Evolutionary conservation across 1,284 basidiomycete species (phyloP), one percentile per base, ranked within the genome.

Genomic region (Ganoderma meredithae): DNA sequence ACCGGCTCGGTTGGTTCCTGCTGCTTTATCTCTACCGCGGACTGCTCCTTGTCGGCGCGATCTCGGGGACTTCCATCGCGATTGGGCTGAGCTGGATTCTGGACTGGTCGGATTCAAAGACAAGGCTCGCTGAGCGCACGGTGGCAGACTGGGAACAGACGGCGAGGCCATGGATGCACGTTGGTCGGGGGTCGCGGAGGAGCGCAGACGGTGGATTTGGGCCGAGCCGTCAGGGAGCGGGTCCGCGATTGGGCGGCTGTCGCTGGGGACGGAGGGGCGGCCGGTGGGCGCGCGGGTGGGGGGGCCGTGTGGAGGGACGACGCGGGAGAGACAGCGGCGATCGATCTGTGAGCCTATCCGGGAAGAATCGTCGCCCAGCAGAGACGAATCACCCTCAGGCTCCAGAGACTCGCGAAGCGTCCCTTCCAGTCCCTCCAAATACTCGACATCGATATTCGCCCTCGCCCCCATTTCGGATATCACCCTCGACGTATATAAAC

Each of bases 341-440:
- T 79, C 78, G 82, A 79, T 83, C 73, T 85, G 83, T 75, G 84
- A 85, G 76, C 82, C 86, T 68, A 88, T 88, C 76, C 77, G 79
- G 74, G 87, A 88, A 73, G 82, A 83, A 74, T 78, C 69, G 60
- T 70, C 70, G 67, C 65, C 74, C 17, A 67, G 69, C 62, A 66
- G 68, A 66, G 62, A 67, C 60, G 72, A 63, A 63, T 64, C 67
- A 17, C 55, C 63, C 41, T 56, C n/a, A n/a, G n/a, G n/a, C n/a
- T n/a, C 59, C 65, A 63, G 63, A 52, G 59, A 67, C 64, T 60
- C 66, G 60, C 69, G 64, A 63, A 66, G 65, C 49, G 69, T 66
- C 33, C 69, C 69, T 56, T 64, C 65, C 55, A 70, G 69, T 61
- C 69, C 66, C 60, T 47, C 56, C 56, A 49, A 33, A 31, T 15